These are phyloP conservation scores for Eucalyptus erythrocorys DNA, from an alignment of 345 rosid genomes.

Conservation along the genomic window DNA sequence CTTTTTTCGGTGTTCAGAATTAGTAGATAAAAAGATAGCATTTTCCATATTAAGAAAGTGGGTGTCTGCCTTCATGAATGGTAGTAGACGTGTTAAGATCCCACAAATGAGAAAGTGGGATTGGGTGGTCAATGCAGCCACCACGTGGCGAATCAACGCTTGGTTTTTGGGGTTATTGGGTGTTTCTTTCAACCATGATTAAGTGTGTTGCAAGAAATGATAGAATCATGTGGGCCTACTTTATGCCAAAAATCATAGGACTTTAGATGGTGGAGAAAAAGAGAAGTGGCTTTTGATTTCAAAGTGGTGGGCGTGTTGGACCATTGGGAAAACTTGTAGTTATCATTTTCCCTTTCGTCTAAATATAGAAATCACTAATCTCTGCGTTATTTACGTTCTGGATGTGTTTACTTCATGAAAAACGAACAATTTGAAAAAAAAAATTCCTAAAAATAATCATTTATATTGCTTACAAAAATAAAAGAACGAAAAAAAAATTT, in stretches of 20 bases:
- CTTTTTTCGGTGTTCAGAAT: background rate
- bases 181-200: background rate
- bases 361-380: background rate
- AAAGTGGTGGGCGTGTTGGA: background rate
- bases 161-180: background rate
- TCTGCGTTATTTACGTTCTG: background rate
- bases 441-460: background rate
- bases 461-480: background rate
- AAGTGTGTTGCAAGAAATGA: background rate
- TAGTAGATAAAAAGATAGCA: background rate
- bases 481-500: background rate
- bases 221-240: background rate
- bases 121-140: background rate
- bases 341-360: background rate
- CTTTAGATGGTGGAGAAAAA: background rate
- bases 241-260: background rate
- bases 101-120: background rate
- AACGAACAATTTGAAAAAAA: background rate
- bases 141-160: background rate
- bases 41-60: background rate
- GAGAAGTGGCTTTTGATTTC: background rate
- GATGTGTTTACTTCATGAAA: rapidly evolving
- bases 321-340: background rate
- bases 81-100: background rate
- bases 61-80: background rate